Conservation (phyloP, 306 rosid genomes). For the Lathyrus aphaca region DNA sequence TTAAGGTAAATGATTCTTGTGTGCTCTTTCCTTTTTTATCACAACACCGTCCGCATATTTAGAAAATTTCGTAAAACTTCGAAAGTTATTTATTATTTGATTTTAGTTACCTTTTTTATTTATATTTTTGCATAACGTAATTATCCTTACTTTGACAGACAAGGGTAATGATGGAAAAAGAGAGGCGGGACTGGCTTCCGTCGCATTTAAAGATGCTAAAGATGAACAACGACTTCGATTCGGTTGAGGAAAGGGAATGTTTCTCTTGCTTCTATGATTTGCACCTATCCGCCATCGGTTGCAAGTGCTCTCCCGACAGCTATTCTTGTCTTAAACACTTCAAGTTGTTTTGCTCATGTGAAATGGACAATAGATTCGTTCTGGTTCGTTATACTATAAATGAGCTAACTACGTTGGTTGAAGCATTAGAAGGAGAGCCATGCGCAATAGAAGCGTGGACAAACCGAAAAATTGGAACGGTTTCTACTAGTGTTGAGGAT, state of each 20-base stretch:
- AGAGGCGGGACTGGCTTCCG: constrained; percentile 66
- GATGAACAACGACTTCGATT: constrained; percentile 73
- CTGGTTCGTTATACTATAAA: constrained; percentile 56
- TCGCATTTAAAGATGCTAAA: constrained; percentile 54
- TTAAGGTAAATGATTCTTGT: constrained; percentile 66
- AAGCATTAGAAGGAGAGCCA: constrained; percentile 68
- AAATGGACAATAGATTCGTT: constrained; percentile 47
- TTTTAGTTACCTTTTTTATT: constrained; percentile 19
- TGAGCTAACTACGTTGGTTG: constrained; percentile 61
- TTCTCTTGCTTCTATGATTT: constrained; percentile 81
- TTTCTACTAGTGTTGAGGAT: constrained; percentile 40
- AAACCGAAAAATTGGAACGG: constrained; percentile 34
- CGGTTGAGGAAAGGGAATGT: constrained; percentile 72
- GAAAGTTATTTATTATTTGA: constrained; percentile 28
- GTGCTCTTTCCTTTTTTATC: constrained; percentile 5
- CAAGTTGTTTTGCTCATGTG: constrained; percentile 67
- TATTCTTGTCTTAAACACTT: constrained; percentile 80
- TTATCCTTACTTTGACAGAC: constrained; percentile 50
- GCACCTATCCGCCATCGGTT: constrained; percentile 69
- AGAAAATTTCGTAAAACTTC: background rate
- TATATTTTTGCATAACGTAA: background rate
- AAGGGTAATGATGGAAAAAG: constrained; percentile 75
- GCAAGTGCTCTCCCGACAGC: constrained; percentile 76
- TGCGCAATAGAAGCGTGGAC: constrained; percentile 57
- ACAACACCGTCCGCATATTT: constrained; percentile 12